Base-by-base conservation (phyloP, 1,284 basidiomycete genomes). In the Microbotryum silenes-acaulis region DNA sequence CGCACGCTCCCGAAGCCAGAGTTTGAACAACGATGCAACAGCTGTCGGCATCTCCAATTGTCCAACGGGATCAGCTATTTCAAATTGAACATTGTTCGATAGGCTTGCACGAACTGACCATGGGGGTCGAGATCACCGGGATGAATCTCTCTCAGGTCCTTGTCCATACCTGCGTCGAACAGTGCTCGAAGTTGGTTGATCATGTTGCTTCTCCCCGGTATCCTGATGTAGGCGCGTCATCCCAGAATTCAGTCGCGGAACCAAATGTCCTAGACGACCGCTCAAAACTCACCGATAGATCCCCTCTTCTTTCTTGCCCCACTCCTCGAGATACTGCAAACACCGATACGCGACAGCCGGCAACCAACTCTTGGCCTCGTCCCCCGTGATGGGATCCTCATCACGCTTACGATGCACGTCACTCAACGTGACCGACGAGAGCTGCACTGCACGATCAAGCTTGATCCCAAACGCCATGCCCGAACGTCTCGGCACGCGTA, bases 271-370 rank as follows among this genome's bases (percentile, higher is more conserved):
- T 42, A 25, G 31, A 31, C 31, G 31, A 31, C 7, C 8, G 9
- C 9, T 31, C 58, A 67, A 72, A 14, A 70, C 83, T 85, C 86
- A 82, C 88, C 90, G 88, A 71, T 62, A 73, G 23, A 72, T 75
- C 4, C 89, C 89, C 74, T 91, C 88, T 74, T 91, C 89, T 71
- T 87, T 82, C 18, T 88, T 74, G 52, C 88, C 89, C 86, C 87
- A 89, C 29, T 81, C 77, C 70, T 87, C 75, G 62, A 91, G 74
- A 77, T 91, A 89, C 72, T 90, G 85, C 6, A 86, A 82, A 74
- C 87, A 90, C 57, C 89, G 78, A 53, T 85, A 82, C 25, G 88
- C 84, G 49, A 91, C 76, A 1, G 85, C 87, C 51, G 88, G 86
- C 53, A 91, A 61, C 59, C 64, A 70, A 69, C 77, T 73, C 53